Base-by-base conservation (phyloP, 2,329 filamentous ascomycete species). In the Claviceps lovelessii region DNA sequence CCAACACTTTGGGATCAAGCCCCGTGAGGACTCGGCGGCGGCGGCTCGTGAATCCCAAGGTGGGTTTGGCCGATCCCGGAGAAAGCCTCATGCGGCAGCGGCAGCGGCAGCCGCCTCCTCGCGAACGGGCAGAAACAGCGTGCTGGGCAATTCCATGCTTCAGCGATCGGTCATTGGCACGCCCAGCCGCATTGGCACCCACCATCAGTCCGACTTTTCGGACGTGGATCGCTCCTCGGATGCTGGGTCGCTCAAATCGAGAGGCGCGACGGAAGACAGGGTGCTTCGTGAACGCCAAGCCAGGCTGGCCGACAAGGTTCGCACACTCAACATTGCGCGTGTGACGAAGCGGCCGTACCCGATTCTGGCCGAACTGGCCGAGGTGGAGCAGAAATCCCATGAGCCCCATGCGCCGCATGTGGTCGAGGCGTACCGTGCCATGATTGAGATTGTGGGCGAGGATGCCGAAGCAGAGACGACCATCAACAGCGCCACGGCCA, bases 1-100 rank as follows among this genome's bases (percentile, higher is more conserved):
- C 70, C 84, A 95, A 64, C 93, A 98, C 70, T 97, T 98, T 68
- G 93, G 93, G 15, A 85, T 98, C 65, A 85, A 83, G 65, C 73
- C 78, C 6, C 73, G 74, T 29, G 78, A 83, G 50, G 76, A 76
- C 37, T 57, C 65, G 8, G 61, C 61, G 37, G 65, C 70, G 5
- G 63, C 73, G 47, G 68, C 69, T 52, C 71, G 73, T 60, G 75
- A 80, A 57, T 67, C 73, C 4, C 73, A 77, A 55, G 78, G 74
- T 23, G 80, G 76, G 3, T 85, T 85, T 61, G 81, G 81, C 11
- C 75, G 78, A 49, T 83, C 81, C 6, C 72, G 77, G 58, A 73
- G 79, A 58, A 73, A 75, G 68, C 50, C 59, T 39, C 71, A 70
- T 61, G 71, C 71, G 56, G 73, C 31, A 33, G 31, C 31, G 31